Percentiles rank a stretch among this genome's conserved stretches.
Evolutionary conservation across 2,329 filamentous ascomycete genomes (phyloP).

Genomic region (Botryotinia convoluta): DNA sequence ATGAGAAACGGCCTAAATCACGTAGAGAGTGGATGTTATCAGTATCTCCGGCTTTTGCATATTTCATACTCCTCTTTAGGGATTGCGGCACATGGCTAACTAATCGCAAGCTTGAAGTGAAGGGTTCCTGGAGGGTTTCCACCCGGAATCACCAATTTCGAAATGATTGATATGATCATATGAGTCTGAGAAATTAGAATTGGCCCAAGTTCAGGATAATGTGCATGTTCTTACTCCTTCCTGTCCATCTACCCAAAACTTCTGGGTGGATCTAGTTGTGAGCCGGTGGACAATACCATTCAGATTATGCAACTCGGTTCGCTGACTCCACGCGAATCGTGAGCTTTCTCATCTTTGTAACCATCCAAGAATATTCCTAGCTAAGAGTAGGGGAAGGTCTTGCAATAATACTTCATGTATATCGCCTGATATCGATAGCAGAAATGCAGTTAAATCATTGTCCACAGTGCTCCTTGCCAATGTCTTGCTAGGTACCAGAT

Average conservation of each 20-base stretch:
- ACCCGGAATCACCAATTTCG: background rate
- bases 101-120: background rate
- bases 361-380: background rate
- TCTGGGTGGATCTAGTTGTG: background rate
- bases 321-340: fast-evolving
- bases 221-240: background rate
- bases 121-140: background rate
- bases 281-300: background rate
- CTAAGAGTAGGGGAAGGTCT: fast-evolving
- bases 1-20: no score
- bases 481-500: background rate
- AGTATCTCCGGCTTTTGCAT: background rate
- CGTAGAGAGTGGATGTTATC: no score
- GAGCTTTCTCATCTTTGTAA: background rate
- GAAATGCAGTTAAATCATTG: background rate
- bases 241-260: background rate
- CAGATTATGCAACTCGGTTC: background rate
- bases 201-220: background rate
- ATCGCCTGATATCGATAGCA: background rate
- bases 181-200: background rate
- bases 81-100: background rate
- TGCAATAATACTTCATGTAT: background rate
- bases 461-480: background rate
- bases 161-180: background rate
- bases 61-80: background rate